Evolutionary conservation across 257 asterid genomes (phyloP).

Genomic region (Capsicum chinense): DNA sequence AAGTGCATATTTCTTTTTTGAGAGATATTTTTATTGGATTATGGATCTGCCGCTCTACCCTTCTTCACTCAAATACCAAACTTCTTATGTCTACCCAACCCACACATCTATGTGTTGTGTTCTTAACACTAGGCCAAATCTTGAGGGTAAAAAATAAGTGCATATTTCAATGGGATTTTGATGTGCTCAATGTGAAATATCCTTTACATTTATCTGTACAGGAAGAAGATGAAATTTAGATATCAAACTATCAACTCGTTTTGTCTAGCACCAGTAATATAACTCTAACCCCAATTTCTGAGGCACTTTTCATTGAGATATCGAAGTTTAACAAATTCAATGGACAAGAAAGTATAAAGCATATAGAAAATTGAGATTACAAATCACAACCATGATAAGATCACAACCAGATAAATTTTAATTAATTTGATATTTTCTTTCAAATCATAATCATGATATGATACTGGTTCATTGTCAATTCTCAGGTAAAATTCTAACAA

Average conservation of each 20-base stretch:
- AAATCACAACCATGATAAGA: neutral
- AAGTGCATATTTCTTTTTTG: neutral
- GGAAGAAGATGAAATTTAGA: neutral
- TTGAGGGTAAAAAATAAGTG: neutral
- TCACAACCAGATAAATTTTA: neutral
- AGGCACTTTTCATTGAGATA: slow-evolving; percentile 2
- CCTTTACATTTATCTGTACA: neutral
- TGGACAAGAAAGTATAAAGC: neutral
- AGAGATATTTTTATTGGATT: neutral
- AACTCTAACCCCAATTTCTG: neutral
- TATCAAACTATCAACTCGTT: neutral
- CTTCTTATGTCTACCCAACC: neutral
- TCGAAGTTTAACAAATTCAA: neutral
- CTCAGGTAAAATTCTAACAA: neutral
- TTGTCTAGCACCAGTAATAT: neutral
- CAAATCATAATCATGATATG: slow-evolving; percentile 8
- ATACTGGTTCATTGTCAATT: neutral
- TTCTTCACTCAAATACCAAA: neutral
- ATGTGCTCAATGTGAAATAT: neutral
- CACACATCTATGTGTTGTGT: neutral
- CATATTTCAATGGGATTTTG: slow-evolving; percentile 12
- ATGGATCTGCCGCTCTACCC: neutral
- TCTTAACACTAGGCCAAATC: neutral
- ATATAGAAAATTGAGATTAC: neutral
- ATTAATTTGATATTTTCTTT: neutral